These are phyloP conservation scores for Silene uniflora DNA, from an alignment of 148 eudicot species.

Conservation along the genomic window DNA sequence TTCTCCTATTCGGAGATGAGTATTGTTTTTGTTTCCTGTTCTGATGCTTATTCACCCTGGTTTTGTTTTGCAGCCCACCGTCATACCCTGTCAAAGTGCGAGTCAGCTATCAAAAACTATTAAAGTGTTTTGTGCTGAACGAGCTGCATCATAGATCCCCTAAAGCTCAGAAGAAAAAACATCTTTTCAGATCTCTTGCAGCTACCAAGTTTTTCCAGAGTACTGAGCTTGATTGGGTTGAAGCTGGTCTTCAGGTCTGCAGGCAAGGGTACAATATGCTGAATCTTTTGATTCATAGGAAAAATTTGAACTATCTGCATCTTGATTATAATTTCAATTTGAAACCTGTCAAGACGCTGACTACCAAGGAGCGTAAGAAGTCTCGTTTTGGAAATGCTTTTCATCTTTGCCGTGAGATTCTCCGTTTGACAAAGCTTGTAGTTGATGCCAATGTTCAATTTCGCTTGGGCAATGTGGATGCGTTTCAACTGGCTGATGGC, in stretches of 20 bases:
- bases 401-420: slow-evolving; percentile 96
- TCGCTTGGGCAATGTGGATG: slow-evolving; percentile 98
- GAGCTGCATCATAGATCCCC: slow-evolving; percentile 98
- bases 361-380: slow-evolving; percentile 98
- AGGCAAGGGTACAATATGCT: slow-evolving; percentile 99
- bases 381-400: slow-evolving; percentile 98
- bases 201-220: slow-evolving; percentile 98
- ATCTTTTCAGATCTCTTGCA: slow-evolving; percentile 82
- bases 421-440: slow-evolving; percentile 95
- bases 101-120: slow-evolving; percentile 92
- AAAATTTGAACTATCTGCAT: slow-evolving; percentile 92
- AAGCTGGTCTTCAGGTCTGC: slow-evolving; percentile 98
- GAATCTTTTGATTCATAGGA: slow-evolving; percentile 91
- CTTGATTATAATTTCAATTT: slow-evolving; percentile 97
- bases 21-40: slow-evolving; percentile 3
- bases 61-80: slow-evolving; percentile 71
- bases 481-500: slow-evolving; percentile 98
- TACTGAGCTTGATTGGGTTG: slow-evolving; percentile 98
- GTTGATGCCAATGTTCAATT: slow-evolving; percentile 98
- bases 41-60: background rate
- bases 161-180: slow-evolving; percentile 98
- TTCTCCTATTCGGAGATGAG: background rate
- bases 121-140: slow-evolving; percentile 94
- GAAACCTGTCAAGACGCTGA: slow-evolving; percentile 97
- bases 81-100: slow-evolving; percentile 98